Base-by-base conservation (phyloP, 768 basidiomycete species). In the Leccinum imitatum region DNA sequence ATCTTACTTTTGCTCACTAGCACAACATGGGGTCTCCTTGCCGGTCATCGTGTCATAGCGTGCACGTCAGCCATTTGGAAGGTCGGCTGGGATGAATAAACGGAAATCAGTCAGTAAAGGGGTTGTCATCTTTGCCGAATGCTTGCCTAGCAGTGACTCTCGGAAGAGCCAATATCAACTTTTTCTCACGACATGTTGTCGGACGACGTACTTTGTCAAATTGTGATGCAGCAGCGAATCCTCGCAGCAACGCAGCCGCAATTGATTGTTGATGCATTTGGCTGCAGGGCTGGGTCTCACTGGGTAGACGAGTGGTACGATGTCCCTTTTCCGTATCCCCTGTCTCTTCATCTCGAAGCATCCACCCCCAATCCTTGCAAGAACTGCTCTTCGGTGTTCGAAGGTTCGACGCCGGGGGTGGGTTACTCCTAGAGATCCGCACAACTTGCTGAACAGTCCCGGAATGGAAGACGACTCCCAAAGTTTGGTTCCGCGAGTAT, bases 341-440 rank as follows among this genome's bases (percentile, higher is more conserved):
- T 30, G 27, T 13, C 14, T 11, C 10, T 10, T 11, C n/a, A 46
- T 14, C n/a, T n/a, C n/a, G 7, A 14, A 46, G 21, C 44, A 51
- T 19, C 15, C 39, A 37, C 39, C 13, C 50, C 31, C 55, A 56
- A 35, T 37, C 47, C 23, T 44, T 33, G 44, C 19, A 19, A 44
- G 23, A 47, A 27, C 10, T 46, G 37, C 56, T 51, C 54, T 57
- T 44, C 54, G 6, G 27, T 21, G 44, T n/a, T n/a, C n/a, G 44
- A 19, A 46, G 10, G 44, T 46, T 17, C 50, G 31, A 59, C 30
- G 33, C 41, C 44, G 44, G 44, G 19, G 44, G 19, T 46, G 19
- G 35, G 6, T 11, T 8, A 39, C 52, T 62, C 33, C 14, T 11
- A 47, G 64, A 47, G 64, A 65, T 66, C 56, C 63, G 19, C 62